Percentiles rank a stretch among this genome's conserved stretches.
Conservation (phyloP, 2,329 filamentous ascomycete species). For the Ascochyta rabiei region DNA sequence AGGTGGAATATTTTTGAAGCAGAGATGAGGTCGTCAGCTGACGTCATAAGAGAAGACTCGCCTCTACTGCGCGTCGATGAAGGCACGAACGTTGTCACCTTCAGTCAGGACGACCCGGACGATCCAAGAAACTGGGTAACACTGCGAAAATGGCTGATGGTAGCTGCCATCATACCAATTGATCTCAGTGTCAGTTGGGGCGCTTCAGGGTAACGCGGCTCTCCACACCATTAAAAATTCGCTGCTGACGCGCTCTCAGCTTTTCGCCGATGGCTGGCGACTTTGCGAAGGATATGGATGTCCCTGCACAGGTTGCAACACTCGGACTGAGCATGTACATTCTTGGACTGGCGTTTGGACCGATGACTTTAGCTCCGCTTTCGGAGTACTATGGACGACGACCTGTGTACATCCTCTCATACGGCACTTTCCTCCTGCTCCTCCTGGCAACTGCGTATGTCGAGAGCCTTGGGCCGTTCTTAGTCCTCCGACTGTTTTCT, state of each 20-base stretch:
- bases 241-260: neutral
- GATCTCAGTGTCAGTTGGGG: constrained; percentile 51
- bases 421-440: constrained; percentile 52
- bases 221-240: neutral
- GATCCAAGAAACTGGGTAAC: constrained; percentile 46
- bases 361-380: constrained; percentile 44
- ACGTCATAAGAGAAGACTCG: constrained; percentile 9
- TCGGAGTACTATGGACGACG: constrained; percentile 52
- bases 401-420: constrained; percentile 53
- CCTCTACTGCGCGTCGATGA: constrained; percentile 12
- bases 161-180: constrained; percentile 44
- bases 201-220: constrained; percentile 47
- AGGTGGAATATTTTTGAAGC: neutral
- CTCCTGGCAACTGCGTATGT: constrained; percentile 54
- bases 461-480: constrained; percentile 50
- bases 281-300: constrained; percentile 51
- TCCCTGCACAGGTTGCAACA: constrained; percentile 51
- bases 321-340: constrained; percentile 56
- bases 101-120: constrained; percentile 29
- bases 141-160: constrained; percentile 45
- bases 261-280: constrained; percentile 54
- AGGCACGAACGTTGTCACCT: constrained; percentile 19
- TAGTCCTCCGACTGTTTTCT: constrained; percentile 52
- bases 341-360: constrained; percentile 53
- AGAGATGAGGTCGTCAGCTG: constrained; percentile 8